A percentile compares a stretch with the other conserved stretches of the same genome.
Evolutionary conservation across 345 rosid species (phyloP).

Genomic region (Eutrema japonicum): DNA sequence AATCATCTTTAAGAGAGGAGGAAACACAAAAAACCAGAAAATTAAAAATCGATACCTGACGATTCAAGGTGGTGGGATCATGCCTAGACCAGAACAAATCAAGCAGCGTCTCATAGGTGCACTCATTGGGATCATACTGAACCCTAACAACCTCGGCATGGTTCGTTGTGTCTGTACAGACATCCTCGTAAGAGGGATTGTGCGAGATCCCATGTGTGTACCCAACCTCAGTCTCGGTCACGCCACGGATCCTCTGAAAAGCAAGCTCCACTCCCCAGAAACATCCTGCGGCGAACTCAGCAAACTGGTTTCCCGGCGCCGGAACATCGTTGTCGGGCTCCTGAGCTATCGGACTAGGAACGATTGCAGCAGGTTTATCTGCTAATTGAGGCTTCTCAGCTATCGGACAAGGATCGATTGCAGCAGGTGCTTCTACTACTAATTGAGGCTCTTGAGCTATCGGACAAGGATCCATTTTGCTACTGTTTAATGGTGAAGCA

Average conservation of each 20-base stretch:
- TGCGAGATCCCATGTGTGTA: conserved; percentile 69
- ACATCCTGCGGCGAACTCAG: conserved; percentile 90
- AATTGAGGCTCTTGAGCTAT: background rate
- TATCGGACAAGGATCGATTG: conserved; percentile 49
- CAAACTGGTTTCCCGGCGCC: conserved; percentile 75
- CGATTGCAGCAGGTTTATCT: conserved; percentile 47
- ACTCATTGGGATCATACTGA: conserved; percentile 86
- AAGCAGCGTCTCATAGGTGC: conserved; percentile 67
- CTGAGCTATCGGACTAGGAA: conserved; percentile 63
- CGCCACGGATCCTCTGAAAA: conserved; percentile 80
- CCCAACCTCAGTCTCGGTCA: conserved; percentile 81
- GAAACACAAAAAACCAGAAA: conserved; percentile 35
- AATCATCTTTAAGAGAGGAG: background rate
- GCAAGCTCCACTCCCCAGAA: conserved; percentile 95
- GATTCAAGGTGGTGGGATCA: conserved; percentile 87
- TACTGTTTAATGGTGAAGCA: background rate
- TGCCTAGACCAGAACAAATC: conserved; percentile 83
- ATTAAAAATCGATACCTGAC: conserved; percentile 62
- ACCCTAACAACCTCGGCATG: conserved; percentile 87
- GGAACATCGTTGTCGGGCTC: conserved; percentile 79
- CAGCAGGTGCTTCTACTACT: conserved; percentile 40
- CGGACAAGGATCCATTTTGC: conserved; percentile 27
- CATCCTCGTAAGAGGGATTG: conserved; percentile 75
- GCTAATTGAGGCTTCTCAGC: background rate
- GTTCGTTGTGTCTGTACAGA: conserved; percentile 69